phyloP scores from a whole-genome alignment of 176 grass and related monocot species.

The Ampelocalamus luodianensis region DNA sequence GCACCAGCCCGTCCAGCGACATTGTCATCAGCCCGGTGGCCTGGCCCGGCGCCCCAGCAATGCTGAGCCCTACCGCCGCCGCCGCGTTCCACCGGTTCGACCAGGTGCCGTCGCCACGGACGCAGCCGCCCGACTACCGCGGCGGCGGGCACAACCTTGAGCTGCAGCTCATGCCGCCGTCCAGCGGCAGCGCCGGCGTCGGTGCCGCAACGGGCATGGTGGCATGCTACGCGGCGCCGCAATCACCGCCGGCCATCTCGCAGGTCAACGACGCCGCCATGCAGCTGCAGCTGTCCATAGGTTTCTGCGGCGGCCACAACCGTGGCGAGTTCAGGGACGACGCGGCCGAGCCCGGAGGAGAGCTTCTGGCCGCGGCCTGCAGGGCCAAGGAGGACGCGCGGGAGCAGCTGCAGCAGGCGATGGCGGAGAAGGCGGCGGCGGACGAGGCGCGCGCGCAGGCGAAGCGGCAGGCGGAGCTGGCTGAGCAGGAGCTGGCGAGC shows the following conservation, averaged over 20 bases:
- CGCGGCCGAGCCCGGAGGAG: background rate
- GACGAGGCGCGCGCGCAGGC: constrained; percentile 79
- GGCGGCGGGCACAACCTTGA: constrained; percentile 51
- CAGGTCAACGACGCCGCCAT: constrained; percentile 15
- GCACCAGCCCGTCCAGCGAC: constrained; percentile 70
- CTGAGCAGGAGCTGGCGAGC: constrained; percentile 77
- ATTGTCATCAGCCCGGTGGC: constrained; percentile 47
- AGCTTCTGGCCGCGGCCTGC: background rate
- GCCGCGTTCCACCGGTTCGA: constrained; percentile 37
- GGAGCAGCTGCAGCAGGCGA: constrained; percentile 53
- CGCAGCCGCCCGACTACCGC: constrained; percentile 9
- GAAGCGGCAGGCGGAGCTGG: constrained; percentile 70
- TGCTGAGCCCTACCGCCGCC: constrained; percentile 35
- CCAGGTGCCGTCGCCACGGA: constrained; percentile 29
- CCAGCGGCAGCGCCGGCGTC: background rate
- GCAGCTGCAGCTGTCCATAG: constrained; percentile 70
- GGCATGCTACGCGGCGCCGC: background rate
- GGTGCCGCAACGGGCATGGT: background rate
- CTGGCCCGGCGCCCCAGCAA: constrained; percentile 46
- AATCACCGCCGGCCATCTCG: background rate
- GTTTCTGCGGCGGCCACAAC: constrained; percentile 27
- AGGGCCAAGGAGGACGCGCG: constrained; percentile 27
- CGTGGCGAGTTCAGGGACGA: background rate
- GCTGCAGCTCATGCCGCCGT: constrained; percentile 81
- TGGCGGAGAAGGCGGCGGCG: constrained; percentile 64